These are phyloP conservation scores for Didymella arachidicola DNA, from an alignment of 2,329 filamentous ascomycete species.

Conservation along the genomic window DNA sequence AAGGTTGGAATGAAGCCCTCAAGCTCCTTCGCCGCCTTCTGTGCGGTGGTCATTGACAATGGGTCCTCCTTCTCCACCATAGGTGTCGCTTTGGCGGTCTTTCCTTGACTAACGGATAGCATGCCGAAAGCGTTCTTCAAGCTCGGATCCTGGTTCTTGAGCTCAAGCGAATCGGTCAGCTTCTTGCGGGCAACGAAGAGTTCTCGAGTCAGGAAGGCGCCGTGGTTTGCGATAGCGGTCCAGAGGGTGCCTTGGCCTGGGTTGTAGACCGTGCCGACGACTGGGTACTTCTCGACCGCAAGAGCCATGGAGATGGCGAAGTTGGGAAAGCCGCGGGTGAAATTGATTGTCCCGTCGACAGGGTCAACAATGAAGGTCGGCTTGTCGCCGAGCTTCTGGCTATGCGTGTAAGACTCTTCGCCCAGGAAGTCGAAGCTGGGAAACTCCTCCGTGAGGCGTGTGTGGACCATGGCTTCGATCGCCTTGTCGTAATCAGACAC, in stretches of 20 bases:
- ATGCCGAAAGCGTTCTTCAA: background rate
- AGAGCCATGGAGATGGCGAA: conserved; percentile 46
- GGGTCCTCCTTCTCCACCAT: background rate
- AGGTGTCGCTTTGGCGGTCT: background rate
- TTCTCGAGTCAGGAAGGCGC: conserved; percentile 40
- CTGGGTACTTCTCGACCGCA: conserved; percentile 41
- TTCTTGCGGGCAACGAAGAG: conserved; percentile 13
- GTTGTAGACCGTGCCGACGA: conserved; percentile 49
- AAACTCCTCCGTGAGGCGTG: conserved; percentile 53
- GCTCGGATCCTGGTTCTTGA: background rate
- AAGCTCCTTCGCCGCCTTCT: background rate
- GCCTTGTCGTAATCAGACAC: conserved; percentile 64
- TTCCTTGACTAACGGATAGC: background rate
- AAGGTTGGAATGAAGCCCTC: conserved; percentile 5
- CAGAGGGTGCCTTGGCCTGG: conserved; percentile 48
- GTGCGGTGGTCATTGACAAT: background rate
- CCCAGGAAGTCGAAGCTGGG: conserved; percentile 55
- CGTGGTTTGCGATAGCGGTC: conserved; percentile 44
- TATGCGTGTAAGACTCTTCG: conserved; percentile 48
- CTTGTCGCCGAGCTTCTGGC: conserved; percentile 38
- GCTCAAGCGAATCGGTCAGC: conserved; percentile 3
- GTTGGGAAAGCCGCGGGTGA: conserved; percentile 50
- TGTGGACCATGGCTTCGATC: conserved; percentile 60
- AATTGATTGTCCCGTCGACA: conserved; percentile 52
- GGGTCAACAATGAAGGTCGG: conserved; percentile 51